Evolutionary conservation across 2,329 filamentous ascomycete genomes (phyloP), one percentile per base, ranked within the genome.

Genomic region (Tolypocladium pustulatum): DNA sequence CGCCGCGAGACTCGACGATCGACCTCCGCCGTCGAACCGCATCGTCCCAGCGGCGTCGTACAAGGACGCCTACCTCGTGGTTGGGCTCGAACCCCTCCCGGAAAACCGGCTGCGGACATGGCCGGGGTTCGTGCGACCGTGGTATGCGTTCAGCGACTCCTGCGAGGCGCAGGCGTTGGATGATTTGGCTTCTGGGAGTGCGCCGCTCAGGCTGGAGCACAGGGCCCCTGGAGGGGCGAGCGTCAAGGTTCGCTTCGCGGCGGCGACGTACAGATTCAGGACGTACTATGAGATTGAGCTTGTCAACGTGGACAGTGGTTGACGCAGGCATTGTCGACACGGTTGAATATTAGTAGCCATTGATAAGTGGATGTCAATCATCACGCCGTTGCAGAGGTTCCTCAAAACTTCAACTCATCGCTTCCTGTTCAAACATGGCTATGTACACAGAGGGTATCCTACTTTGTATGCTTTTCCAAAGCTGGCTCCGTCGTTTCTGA

Each of bases 271-370:
- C 46, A 34, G 38, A 25, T 55, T 58, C 6, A 56, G 53, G 52
- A 60, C 53, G n/a, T 56, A 58, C 20, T 58, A 58, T 12, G 43
- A 58, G 46, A 46, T 51, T 13, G 25, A 58, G 20, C 20, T 58
- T 10, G n/a, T 54, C 8, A 60, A 58, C 6, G 46, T 27, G 43
- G 30, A 53, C 20, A 22, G 49, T 3, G 10, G 20, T 53, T 53
- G 49, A 53, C 30, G 4, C 2, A 17, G 46, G 32, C 15, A 32
- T 2, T 17, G 12, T 34, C 20, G 17, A 34, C 9, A 52, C 4
- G 49, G 6, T 12, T 4, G 27, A 12, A 1, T n/a, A n/a, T n/a
- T n/a, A n/a, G n/a, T n/a, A n/a, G n/a, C n/a, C n/a, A n/a, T n/a
- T n/a, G n/a, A n/a, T n/a, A n/a, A n/a, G n/a, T n/a, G 30, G 20